These are phyloP conservation scores for Boletus vermiculosoides DNA, from an alignment of 768 basidiomycete genomes.

Conservation along the genomic window DNA sequence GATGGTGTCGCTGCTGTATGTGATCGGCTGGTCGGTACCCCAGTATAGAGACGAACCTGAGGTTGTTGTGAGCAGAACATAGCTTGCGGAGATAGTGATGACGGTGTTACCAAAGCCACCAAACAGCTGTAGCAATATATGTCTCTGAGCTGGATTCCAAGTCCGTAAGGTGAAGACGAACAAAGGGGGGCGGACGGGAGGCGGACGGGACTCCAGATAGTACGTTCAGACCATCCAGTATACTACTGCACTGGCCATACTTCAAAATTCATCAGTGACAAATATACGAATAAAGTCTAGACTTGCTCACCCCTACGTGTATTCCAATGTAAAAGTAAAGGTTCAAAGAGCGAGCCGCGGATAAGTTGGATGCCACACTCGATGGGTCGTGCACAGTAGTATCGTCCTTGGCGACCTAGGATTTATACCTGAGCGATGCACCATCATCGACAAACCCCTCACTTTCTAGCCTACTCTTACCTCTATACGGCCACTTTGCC, in stretches of 20 bases:
- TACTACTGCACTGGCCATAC: background rate
- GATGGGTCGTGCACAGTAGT: background rate
- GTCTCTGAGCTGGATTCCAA: no score
- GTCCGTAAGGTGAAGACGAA: no score
- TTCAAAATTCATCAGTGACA: background rate
- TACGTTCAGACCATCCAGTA: background rate
- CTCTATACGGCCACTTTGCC: background rate
- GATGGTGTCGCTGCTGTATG: background rate
- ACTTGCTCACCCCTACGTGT: background rate
- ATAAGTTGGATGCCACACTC: background rate
- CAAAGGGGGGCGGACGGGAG: no score
- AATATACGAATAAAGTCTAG: background rate
- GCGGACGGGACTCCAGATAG: no score
- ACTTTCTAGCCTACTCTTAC: background rate
- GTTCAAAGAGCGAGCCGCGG: background rate
- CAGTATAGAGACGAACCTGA: constrained; percentile 25
- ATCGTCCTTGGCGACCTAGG: no score
- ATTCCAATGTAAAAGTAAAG: background rate
- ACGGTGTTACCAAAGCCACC: constrained; percentile 21
- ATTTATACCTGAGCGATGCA: background rate
- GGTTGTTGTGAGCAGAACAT: constrained; percentile 26
- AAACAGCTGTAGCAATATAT: no score
- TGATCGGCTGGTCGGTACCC: constrained; percentile 16
- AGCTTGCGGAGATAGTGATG: constrained; percentile 16
- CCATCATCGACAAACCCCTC: background rate